phyloP scores from a whole-genome alignment of 805 yeast species.

The Yarrowia sp. region DNA sequence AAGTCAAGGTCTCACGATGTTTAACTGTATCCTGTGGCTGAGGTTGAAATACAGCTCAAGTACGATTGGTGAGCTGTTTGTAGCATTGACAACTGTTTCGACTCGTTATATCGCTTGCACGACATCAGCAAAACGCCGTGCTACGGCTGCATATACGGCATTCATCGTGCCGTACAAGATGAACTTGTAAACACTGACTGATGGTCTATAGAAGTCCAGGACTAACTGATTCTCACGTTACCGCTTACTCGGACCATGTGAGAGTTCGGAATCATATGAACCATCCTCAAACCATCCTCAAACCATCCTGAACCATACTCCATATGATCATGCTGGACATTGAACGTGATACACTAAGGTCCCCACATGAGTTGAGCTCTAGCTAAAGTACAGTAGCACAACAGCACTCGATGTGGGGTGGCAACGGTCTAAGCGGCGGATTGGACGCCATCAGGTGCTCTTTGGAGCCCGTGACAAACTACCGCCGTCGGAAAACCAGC shows the following conservation, averaged over 20 bases:
- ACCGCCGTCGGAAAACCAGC: neutral
- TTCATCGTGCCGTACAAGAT: no score
- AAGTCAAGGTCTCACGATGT: neutral
- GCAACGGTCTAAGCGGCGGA: neutral
- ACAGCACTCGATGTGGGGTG: slow-evolving; percentile 1
- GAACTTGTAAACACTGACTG: no score
- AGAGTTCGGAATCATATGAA: neutral
- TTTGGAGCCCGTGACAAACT: neutral
- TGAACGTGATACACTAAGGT: no score
- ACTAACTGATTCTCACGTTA: neutral
- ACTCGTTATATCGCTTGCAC: neutral
- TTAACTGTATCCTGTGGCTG: slow-evolving; percentile 1
- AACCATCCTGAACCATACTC: no score
- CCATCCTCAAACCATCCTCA: no score
- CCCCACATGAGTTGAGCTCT: no score
- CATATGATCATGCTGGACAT: no score
- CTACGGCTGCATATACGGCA: slow-evolving; percentile 3
- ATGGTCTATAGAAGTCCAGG: no score
- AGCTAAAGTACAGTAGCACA: no score
- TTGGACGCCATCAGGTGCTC: neutral
- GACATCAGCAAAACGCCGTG: slow-evolving; percentile 6
- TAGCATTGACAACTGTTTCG: no score
- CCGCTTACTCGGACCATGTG: slow-evolving; percentile 17
- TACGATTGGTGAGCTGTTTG: no score
- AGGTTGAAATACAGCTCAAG: no score